Evolutionary conservation across 139 green algal genomes (phyloP).

Genomic region (Chlorella sp.): DNA sequence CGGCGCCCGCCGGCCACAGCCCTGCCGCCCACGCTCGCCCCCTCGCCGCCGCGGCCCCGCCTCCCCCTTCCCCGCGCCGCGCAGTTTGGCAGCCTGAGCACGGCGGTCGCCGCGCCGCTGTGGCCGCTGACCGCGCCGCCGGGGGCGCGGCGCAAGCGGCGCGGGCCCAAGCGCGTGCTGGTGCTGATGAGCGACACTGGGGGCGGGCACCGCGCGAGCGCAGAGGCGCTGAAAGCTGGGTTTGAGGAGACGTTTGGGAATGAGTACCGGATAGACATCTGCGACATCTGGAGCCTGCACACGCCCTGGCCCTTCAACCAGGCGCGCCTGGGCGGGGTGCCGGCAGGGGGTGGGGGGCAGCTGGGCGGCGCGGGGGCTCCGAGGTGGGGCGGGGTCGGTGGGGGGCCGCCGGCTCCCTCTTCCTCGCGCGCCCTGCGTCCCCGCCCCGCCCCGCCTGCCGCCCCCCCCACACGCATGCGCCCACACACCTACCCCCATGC

Average conservation of each 20-base stretch:
- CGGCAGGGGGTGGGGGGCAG: no score
- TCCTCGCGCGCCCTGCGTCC: no score
- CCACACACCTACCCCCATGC: no score
- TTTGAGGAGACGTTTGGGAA: constrained; percentile 88
- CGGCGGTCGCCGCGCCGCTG: constrained; percentile 19
- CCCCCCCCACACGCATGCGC: no score
- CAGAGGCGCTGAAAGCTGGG: constrained; percentile 85
- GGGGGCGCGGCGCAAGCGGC: neutral
- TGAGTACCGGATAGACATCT: constrained; percentile 80
- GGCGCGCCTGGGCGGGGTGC: neutral
- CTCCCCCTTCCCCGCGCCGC: no score
- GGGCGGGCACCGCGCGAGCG: constrained; percentile 91
- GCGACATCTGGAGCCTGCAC: constrained; percentile 96
- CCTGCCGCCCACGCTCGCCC: no score
- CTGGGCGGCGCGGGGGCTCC: no score
- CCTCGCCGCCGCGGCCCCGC: no score
- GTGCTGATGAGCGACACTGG: constrained; percentile 98
- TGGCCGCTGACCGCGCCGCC: constrained; percentile 18
- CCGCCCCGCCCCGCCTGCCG: no score
- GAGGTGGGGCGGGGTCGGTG: no score
- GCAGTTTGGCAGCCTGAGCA: constrained; percentile 29
- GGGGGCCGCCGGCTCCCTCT: no score
- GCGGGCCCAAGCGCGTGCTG: constrained; percentile 61
- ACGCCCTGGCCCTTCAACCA: constrained; percentile 88
- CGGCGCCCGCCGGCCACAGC: no score